Conservation (phyloP, 2,329 filamentous ascomycete genomes). For the Lasiodiplodia sp. region DNA sequence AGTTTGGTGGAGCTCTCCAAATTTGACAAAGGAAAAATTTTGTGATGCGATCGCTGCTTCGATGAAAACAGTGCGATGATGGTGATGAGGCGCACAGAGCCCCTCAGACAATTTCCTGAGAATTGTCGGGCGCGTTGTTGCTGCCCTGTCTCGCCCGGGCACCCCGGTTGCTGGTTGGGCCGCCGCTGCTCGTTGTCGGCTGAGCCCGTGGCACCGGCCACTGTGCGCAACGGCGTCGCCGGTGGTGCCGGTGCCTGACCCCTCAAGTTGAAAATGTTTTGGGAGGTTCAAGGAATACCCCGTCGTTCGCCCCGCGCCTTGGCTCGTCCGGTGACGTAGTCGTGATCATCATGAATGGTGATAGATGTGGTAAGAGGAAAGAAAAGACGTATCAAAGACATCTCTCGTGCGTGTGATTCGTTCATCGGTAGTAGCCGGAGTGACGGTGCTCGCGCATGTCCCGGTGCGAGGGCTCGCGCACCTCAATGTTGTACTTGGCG, state of each 20-base stretch:
- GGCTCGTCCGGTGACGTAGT: conserved; percentile 13
- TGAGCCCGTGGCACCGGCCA: conserved; percentile 2
- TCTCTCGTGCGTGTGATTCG: background rate
- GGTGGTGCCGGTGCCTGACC: background rate
- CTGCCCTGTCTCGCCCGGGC: conserved; percentile 22
- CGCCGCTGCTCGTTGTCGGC: background rate
- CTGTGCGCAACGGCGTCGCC: conserved; percentile 8
- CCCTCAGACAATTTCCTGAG: conserved; percentile 2
- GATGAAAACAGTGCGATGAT: conserved; percentile 12
- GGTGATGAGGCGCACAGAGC: background rate
- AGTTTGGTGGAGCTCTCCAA: conserved; percentile 19
- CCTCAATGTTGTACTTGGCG: conserved; percentile 49
- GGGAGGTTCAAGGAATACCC: conserved; percentile 15
- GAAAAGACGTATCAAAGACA: conserved; percentile 15
- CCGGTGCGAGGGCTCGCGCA: conserved; percentile 49
- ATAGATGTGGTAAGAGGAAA: background rate
- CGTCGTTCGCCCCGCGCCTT: conserved; percentile 2
- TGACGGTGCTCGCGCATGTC: conserved; percentile 47
- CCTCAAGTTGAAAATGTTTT: background rate
- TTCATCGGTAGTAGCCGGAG: conserved; percentile 47
- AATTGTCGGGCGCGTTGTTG: conserved; percentile 12
- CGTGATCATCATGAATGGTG: conserved; percentile 5
- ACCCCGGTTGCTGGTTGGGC: conserved; percentile 23
- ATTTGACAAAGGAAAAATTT: conserved; percentile 9
- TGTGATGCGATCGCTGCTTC: conserved; percentile 16